Evolutionary conservation across 345 rosid genomes (phyloP), one percentile per base, ranked within the genome.

Genomic region (Luvunga scandens): DNA sequence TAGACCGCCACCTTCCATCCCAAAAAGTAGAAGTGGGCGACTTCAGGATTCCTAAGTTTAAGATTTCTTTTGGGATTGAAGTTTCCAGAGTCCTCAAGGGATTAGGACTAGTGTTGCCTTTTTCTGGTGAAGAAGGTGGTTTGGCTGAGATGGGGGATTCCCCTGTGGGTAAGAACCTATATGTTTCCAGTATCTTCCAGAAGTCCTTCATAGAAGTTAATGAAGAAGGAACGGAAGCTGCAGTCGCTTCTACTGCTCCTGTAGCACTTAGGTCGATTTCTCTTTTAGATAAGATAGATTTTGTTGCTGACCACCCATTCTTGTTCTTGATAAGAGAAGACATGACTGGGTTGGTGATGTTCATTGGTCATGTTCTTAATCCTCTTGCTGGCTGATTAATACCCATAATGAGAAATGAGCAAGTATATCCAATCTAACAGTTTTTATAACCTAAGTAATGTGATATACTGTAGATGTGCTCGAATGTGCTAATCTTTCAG

Each of bases 161-260:
- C 67, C 80, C 85, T 2, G 77, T 77, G 66, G 89, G 85, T 31
- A 68, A 42, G 77, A 76, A 84, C 28, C 81, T 90, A 9, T 45
- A 19, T 42, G 94, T 90, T 25, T 87, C 93, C 16, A 82, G 70
- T 63, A 72, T 90, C 72, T 90, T 85, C 83, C 97, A 92, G 5
- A 89, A 92, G 75, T 84, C 93, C 12, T 85, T 87, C 81, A 83
- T 90, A 30, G 94, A 90, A 45, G 93, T 92, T 25, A 92, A 92
- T 33, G 97, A 92, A 85, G 88, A 89, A 85, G 94, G 97, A 62
- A 92, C 94, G 4, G 94, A 92, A 83, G 94, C 93, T 72, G 93
- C 91, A 21, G 91, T 93, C 71, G 88, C 88, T 61, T 81, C 92
- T 75, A 90, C 86, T 70, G 90, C 78, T 75, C 84, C 84, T 71